Percentiles rank a stretch among this genome's conserved stretches.
These are phyloP conservation scores for Alternaria postmessia DNA, from an alignment of 2,329 filamentous ascomycete genomes.

Conservation along the genomic window DNA sequence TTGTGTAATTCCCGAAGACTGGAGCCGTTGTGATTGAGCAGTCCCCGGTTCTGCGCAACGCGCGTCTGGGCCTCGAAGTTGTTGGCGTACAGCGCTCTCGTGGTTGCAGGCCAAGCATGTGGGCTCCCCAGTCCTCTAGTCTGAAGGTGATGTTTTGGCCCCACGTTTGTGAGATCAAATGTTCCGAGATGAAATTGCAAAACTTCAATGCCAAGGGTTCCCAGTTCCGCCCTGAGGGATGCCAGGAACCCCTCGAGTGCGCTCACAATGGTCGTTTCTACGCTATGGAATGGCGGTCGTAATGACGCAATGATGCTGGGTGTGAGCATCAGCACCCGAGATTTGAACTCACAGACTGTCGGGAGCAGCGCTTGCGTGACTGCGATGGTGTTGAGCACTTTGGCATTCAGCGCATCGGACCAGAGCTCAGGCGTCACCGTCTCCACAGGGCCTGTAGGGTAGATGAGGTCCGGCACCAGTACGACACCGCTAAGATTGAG, in stretches of 20 bases:
- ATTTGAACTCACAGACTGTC: conserved; percentile 60
- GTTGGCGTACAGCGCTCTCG: conserved; percentile 46
- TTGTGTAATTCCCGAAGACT: conserved; percentile 82
- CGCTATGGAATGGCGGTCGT: conserved; percentile 79
- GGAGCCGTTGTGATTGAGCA: conserved; percentile 67
- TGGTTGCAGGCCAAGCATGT: conserved; percentile 49
- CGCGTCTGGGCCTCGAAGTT: conserved; percentile 51
- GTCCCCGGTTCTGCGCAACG: conserved; percentile 59
- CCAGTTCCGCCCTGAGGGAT: conserved; percentile 80
- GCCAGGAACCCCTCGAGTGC: conserved; percentile 87
- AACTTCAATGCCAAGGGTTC: conserved; percentile 77
- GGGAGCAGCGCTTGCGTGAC: conserved; percentile 85
- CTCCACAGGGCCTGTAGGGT: conserved; percentile 83
- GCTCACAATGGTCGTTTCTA: conserved; percentile 85
- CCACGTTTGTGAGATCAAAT: conserved; percentile 79
- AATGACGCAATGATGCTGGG: conserved; percentile 83
- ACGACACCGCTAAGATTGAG: conserved; percentile 81
- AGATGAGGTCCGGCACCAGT: conserved; percentile 79
- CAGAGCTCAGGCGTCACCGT: conserved; percentile 84
- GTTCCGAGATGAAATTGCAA: conserved; percentile 90
- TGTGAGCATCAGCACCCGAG: conserved; percentile 78
- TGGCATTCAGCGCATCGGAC: conserved; percentile 90
- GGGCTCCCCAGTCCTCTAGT: conserved; percentile 43
- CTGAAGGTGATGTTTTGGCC: conserved; percentile 53
- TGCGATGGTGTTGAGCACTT: conserved; percentile 87